These are phyloP conservation scores for Ceratocystis albifundus DNA, from an alignment of 2,329 filamentous ascomycete species.

Conservation along the genomic window DNA sequence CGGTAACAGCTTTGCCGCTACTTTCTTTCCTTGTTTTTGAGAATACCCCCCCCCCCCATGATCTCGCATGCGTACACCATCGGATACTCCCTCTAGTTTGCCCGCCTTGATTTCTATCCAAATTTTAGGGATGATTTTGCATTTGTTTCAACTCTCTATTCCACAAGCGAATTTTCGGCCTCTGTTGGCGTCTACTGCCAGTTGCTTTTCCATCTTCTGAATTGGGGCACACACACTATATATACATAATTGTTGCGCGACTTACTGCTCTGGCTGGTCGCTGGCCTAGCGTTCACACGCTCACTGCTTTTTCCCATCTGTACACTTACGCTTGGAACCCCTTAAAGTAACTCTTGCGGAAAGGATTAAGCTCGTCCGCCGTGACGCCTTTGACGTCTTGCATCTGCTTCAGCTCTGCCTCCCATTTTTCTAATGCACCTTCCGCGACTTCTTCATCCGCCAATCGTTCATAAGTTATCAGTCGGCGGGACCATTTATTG, in stretches of 20 bases:
- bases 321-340: conserved; percentile 37
- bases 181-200: conserved; percentile 12
- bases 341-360: conserved; percentile 48
- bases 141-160: not conserved
- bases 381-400: conserved; percentile 35
- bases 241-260: not conserved
- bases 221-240: not conserved
- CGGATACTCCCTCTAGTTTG: conserved; percentile 19
- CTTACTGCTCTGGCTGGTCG: too few relatives aligned
- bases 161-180: not conserved
- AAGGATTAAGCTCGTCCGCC: conserved; percentile 50
- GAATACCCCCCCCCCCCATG: not conserved
- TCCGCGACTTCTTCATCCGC: conserved; percentile 46
- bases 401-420: conserved; percentile 23
- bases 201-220: conserved; percentile 5
- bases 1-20: conserved; percentile 27
- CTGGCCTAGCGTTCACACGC: conserved; percentile 10
- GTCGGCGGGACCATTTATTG: conserved; percentile 79
- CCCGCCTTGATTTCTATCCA: conserved; percentile 4
- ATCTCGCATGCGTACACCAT: not conserved
- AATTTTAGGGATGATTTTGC: conserved; percentile 11
- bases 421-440: conserved; percentile 32
- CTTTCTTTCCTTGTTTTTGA: too few relatives aligned
- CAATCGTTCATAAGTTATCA: conserved; percentile 74
- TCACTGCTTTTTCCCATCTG: conserved; percentile 1